Base-by-base conservation (phyloP, 164 flowering plant species). In the Umbellularia californica region DNA sequence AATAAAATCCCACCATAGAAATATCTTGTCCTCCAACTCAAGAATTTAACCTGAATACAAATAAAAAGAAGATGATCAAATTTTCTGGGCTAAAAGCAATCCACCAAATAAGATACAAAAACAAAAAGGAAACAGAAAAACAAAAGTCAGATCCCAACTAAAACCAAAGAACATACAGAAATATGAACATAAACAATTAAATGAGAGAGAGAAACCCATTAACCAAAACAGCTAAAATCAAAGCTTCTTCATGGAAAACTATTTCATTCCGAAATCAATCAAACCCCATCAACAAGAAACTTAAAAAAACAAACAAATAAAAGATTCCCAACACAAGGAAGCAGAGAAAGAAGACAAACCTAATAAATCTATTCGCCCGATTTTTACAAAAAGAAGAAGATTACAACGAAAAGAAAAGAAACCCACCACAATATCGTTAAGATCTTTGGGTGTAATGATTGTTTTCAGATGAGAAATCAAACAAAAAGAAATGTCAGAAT, bases 1-100 rank as follows among this genome's bases (percentile, higher is more conserved):
- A 30, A 55, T 55, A 28, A 55, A 47, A 65, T 72, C 88, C 82
- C 83, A 88, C 92, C 92, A 88, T 88, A 65, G 77, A 79, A 82
- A 80, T 79, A 70, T 65, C 76, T 64, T 35, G 64, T 77, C 12
- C 75, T 55, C 78, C 55, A 73, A 81, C 58, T 76, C 78, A 76
- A 80, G 80, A 75, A 69, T 79, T 68, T 72, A 69, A 85, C 88
- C 82, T 85, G 76, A 55, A 77, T 58, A 63, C 30, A 77, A 50
- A 78, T 51, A 58, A 19, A 79, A 77, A 27, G 15, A 14, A 77
- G 77, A 81, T 78, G 68, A 64, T 71, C 70, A 64, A 72, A 60
- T 52, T 62, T 25, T 33, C 17, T 22, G 33, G 35, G 20, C 58
- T 67, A 64, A 12, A 55, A 17, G 67, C 11, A 65, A 5, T 50